Base-by-base conservation (phyloP, 1,139 yeast genomes). In the Taiozyma sp. region DNA sequence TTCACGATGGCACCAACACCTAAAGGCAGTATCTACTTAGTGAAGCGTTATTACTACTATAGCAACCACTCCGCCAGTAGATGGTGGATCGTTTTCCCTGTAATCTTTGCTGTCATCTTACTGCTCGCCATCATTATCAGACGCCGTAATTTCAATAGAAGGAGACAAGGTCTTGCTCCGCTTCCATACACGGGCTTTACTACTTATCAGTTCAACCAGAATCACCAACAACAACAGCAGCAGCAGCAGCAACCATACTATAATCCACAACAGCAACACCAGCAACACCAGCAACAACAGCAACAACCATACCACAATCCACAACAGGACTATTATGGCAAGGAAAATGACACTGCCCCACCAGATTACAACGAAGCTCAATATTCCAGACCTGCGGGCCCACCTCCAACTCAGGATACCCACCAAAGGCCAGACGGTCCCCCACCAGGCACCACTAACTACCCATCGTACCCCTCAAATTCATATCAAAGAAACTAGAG, bases 141-240 rank as follows among this genome's bases (percentile, higher is more conserved):
- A 53, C 54, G 57, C 51, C 39, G 57, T 22, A 59, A 57, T 48
- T 9, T 50, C 10, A 19, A 28, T 6, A 57, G 62, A 54, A 54
- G 52, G 49, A 47, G 28, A 7, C 58, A 54, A 27, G 63, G 62
- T 1, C 24, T 40, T 23, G 51, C 45, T 8, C 56, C 58, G 13
- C 40, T 60, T 8, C 61, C 62, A n/a, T 57, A 58, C 44, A 60
- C 62, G 0, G 58, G 59, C 4, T 60, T 62, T 61, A 60, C 63
- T 2, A 51, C 61, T 2, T 57, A 54, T 23, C 52, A 48, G 40
- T 43, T 45, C 28, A 48, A 48, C 49, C 14, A 40, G 39, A 12
- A 48, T 24, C 44, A 44, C 8, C 48, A 46, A 29, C 43, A 48
- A 23, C 40, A 32, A 22, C 42, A 30, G 5, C 41, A 44, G n/a